Evolutionary conservation across 73 alveolate genomes (phyloP), one percentile per base, ranked within the genome.

Genomic region (Loxodes magnus): DNA sequence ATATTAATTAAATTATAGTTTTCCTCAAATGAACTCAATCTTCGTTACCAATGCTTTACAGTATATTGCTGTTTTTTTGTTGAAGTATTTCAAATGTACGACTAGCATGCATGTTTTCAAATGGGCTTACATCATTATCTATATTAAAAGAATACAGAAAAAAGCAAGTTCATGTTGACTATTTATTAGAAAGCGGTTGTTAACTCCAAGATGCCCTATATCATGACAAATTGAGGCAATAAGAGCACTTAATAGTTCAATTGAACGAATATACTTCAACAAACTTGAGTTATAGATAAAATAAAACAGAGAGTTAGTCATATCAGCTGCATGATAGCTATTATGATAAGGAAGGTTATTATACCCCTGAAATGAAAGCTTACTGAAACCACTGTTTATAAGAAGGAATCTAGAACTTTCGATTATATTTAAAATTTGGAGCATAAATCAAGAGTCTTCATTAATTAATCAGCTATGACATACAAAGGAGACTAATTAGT

Each of bases 191-290:
- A 35, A 51, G 19, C 24, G 0, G 3, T 51, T 51, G 15, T 31
- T 51, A 17, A 51, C 10, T 9, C 65, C 65, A 10, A 30, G 63
- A 19, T 51, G 67, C 2, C 65, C 65, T 7, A 51, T 15, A 17
- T 51, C 65, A 2, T 51, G 65, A n/a, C 65, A 31, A 10, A 51
- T n/a, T 28, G 65, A 57, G 10, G 65, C 64, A 5, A 51, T 38
- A 0, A 51, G 12, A 17, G 20, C 67, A 10, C 63, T 7, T 1
- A 51, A 25, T 0, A 19, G n/a, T n/a, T 46, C 59, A 7, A 46
- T n/a, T n/a, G 59, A 10, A 24, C 53, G n/a, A 25, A 46, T n/a
- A 25, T 9, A 10, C 17, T 46, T 46, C 5, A 21, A 10, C 5
- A 46, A 7, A 46, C 10, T 15, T 20, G 36, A 7, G 34, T 10